Base-by-base conservation (phyloP, 2,329 filamentous ascomycete genomes). In the Pyricularia pennisetigena region DNA sequence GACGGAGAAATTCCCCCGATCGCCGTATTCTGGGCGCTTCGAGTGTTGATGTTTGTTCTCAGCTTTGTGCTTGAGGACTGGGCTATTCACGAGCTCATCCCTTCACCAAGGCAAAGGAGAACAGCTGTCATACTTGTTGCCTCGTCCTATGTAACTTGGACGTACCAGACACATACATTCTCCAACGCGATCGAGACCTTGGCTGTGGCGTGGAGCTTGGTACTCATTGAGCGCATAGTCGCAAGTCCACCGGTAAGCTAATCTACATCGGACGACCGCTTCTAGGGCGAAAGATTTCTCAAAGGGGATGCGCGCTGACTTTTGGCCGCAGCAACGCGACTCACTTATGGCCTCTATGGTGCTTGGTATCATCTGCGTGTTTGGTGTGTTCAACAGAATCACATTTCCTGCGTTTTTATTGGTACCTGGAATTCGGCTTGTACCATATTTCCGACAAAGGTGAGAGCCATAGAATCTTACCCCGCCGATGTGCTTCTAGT, bases 111-210 rank as follows among this genome's bases (percentile, higher is more conserved):
- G 70, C 83, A 87, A 74, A 89, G 93, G 71, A 87, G 87, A 73
- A 82, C 90, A 68, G 92, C 93, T 10, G 86, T 96, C 63, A 83
- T 96, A 64, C 84, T 99, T 69, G 91, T 97, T 70, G 93, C 94
- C 64, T 98, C 94, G 30, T 97, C 93, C 29, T 99, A 98, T 79
- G 94, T 97, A 73, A 99, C 95, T 65, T 99, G 95, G 94, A 97
- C 94, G 63, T 97, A 94, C 80, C 95, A 99, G 80, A 95, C 93
- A 23, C 95, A 99, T 79, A 98, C 95, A 14, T 98, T 99, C 78
- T 98, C 94, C 71, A 99, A 99, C 80, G 96, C 94, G 70, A 86
- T 98, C 72, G 95, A 99, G 81, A 98, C 95, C 2, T 82, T 99
- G 73, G 85, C 94, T 66, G 93, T 99, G 67, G 87, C 92, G 68